A percentile compares a stretch with the other conserved stretches of the same genome.
Conservation (phyloP, 441 rosid genomes). For the Brassica balearica region DNA sequence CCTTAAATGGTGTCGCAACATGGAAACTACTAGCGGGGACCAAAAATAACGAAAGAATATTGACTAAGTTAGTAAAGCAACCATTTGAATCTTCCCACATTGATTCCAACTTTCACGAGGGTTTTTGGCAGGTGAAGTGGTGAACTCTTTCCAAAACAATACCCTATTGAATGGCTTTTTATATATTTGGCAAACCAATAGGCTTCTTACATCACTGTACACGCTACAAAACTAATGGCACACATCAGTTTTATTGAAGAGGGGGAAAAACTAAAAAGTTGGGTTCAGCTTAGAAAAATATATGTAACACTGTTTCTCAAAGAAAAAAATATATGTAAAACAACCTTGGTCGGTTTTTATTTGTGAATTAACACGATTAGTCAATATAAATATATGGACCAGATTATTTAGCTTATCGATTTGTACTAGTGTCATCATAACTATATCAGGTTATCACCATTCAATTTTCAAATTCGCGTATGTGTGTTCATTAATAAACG, state of each 20-base stretch:
- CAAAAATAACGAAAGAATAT: background rate
- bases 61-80: conserved; percentile 29
- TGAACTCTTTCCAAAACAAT: conserved; percentile 22
- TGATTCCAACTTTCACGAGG: conserved; percentile 24
- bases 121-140: conserved; percentile 34
- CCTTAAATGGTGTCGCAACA: conserved; percentile 3
- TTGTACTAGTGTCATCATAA: background rate
- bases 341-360: background rate
- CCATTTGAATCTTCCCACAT: conserved; percentile 25
- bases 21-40: background rate
- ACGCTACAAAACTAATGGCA: background rate
- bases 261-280: background rate
- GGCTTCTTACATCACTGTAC: background rate
- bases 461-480: background rate
- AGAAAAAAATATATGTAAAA: background rate
- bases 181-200: background rate
- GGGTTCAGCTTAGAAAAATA: background rate
- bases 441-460: background rate
- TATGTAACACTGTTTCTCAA: too few species aligned
- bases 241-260: background rate
- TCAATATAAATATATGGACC: background rate
- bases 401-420: background rate
- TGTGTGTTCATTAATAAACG: background rate
- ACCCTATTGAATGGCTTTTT: background rate
- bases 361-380: background rate